phyloP scores from a whole-genome alignment of 495 filamentous ascomycete genomes.

The Parathielavia appendiculata region DNA sequence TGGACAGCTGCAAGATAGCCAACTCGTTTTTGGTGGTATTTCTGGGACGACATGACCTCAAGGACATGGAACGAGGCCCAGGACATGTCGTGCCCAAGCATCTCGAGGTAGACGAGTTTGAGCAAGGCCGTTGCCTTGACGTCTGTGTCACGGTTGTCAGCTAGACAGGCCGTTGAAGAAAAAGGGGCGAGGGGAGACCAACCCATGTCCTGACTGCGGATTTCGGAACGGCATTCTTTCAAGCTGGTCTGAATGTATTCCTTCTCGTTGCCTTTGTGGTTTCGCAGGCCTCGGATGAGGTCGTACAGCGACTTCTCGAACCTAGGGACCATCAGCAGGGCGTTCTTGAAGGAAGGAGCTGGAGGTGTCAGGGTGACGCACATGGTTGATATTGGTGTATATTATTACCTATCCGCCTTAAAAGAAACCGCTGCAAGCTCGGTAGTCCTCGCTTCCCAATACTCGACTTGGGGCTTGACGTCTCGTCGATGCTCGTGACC shows the following conservation, averaged over 20 bases:
- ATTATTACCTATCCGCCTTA: conserved; percentile 1
- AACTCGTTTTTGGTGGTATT: conserved; percentile 90
- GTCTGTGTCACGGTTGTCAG: conserved; percentile 50
- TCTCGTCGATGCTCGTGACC: background rate
- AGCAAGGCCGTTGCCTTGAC: conserved; percentile 92
- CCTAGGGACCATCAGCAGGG: conserved; percentile 49
- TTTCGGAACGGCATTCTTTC: conserved; percentile 89
- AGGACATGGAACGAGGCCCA: conserved; percentile 98
- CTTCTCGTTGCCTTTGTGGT: conserved; percentile 87
- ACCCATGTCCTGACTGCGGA: conserved; percentile 90
- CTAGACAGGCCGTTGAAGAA: background rate
- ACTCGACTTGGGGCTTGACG: background rate
- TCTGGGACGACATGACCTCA: conserved; percentile 94
- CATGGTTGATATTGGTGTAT: conserved; percentile 20
- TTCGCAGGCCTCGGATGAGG: conserved; percentile 91
- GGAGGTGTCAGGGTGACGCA: conserved; percentile 11
- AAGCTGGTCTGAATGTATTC: conserved; percentile 88
- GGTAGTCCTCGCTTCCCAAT: background rate
- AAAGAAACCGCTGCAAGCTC: background rate
- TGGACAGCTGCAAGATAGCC: conserved; percentile 96
- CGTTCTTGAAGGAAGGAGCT: background rate
- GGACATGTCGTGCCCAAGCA: conserved; percentile 99
- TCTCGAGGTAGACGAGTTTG: conserved; percentile 94
- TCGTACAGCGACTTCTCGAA: conserved; percentile 99
- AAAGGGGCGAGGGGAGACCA: conserved; percentile 21